These are phyloP conservation scores for Rutidosis leptorrhynchoides DNA, from an alignment of 129 eudicot genomes.

Conservation along the genomic window DNA sequence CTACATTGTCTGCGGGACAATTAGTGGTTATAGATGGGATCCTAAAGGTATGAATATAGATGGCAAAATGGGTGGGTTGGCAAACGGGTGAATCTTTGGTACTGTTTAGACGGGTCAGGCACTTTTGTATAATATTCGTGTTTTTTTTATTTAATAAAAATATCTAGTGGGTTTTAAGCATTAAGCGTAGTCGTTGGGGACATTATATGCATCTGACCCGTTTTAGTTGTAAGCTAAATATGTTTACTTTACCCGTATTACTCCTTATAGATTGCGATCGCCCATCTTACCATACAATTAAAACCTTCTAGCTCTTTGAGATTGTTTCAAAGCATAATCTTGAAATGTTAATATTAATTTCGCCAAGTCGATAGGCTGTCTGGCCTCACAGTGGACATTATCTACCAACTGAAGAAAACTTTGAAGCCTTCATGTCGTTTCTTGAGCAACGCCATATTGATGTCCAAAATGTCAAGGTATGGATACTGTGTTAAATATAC, in stretches of 20 bases:
- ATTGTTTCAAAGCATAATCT: conserved; percentile 5
- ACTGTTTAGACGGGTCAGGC: not conserved
- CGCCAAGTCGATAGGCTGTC: conserved; percentile 51
- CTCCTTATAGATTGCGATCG: not conserved
- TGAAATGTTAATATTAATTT: conserved; percentile 11
- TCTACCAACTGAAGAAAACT: conserved; percentile 87
- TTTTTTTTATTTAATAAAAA: not conserved
- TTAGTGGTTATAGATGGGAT: conserved; percentile 59
- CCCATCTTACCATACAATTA: not conserved
- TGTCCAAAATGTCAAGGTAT: conserved; percentile 58
- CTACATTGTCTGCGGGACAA: conserved; percentile 83
- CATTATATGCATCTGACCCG: not conserved
- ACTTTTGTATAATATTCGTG: not conserved
- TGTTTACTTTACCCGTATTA: not conserved
- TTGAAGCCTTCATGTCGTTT: conserved; percentile 65
- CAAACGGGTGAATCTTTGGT: not conserved
- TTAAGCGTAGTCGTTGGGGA: not conserved
- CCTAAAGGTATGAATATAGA: conserved; percentile 46
- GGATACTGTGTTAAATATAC: not conserved
- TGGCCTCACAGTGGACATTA: conserved; percentile 99
- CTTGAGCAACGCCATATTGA: conserved; percentile 56
- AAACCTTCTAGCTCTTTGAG: not conserved
- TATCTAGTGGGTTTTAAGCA: not conserved
- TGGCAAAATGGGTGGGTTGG: not conserved
- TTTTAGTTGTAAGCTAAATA: not conserved